Percentiles rank a stretch among this genome's conserved stretches.
Evolutionary conservation across 2,329 filamentous ascomycete genomes (phyloP).

Genomic region (Botryotinia narcissicola): DNA sequence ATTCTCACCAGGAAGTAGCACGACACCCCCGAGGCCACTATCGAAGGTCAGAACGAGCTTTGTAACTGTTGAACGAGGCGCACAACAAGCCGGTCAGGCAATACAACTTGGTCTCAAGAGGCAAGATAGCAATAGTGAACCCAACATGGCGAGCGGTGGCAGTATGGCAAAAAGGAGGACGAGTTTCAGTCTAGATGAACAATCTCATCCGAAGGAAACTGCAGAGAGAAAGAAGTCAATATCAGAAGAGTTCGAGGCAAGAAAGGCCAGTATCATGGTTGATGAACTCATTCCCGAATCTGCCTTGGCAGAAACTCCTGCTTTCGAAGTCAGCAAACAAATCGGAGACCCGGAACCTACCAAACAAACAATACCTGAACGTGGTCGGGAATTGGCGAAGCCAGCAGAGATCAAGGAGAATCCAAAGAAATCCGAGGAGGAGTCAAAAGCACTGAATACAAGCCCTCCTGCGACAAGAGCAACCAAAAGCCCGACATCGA

Average conservation of each 20-base stretch:
- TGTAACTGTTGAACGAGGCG: constrained; percentile 61
- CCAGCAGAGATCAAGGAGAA: constrained; percentile 26
- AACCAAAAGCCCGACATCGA: constrained; percentile 5
- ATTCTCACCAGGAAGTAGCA: constrained; percentile 29
- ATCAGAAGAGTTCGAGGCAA: constrained; percentile 30
- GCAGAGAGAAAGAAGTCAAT: constrained; percentile 32
- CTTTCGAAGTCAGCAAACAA: constrained; percentile 28
- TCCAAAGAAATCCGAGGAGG: constrained; percentile 14
- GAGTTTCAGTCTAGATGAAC: constrained; percentile 36
- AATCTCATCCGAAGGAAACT: constrained; percentile 28
- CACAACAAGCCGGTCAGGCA: constrained; percentile 38
- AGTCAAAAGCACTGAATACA: not conserved
- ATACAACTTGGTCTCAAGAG: constrained; percentile 45
- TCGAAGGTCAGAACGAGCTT: constrained; percentile 76
- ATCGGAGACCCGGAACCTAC: constrained; percentile 22
- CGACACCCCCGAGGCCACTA: constrained; percentile 59
- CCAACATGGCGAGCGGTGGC: not conserved
- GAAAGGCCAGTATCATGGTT: constrained; percentile 31
- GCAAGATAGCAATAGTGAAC: constrained; percentile 33
- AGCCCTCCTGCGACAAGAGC: not conserved
- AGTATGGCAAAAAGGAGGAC: constrained; percentile 33
- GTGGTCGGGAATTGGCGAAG: constrained; percentile 16
- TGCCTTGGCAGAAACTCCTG: constrained; percentile 32
- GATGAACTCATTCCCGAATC: constrained; percentile 35
- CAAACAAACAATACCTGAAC: constrained; percentile 20